Percentiles rank a stretch among this genome's conserved stretches.
These are phyloP conservation scores for Fusarium bactridioides DNA, from an alignment of 2,329 filamentous ascomycete genomes.

Conservation along the genomic window DNA sequence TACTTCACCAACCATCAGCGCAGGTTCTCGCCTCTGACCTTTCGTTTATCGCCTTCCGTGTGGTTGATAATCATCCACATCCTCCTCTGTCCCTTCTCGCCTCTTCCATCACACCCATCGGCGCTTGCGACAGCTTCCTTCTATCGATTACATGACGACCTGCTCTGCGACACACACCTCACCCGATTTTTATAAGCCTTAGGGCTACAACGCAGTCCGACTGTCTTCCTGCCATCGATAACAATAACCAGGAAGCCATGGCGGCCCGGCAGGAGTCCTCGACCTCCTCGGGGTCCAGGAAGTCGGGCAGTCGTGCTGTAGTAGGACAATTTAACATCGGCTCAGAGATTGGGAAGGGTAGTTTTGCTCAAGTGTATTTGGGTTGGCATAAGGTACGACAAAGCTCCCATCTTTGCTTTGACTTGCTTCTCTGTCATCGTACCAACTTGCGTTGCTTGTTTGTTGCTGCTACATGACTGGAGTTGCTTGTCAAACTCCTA, in stretches of 20 bases:
- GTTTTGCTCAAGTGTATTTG: constrained; percentile 95
- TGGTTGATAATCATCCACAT: constrained; percentile 21
- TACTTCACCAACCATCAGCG: constrained; percentile 25
- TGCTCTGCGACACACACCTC: constrained; percentile 45
- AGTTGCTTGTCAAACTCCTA: background rate
- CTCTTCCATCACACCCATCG: constrained; percentile 9
- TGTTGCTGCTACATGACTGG: constrained; percentile 3
- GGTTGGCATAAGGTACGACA: constrained; percentile 77
- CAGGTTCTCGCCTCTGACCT: constrained; percentile 13
- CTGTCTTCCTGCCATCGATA: constrained; percentile 47
- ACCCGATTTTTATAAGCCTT: constrained; percentile 49
- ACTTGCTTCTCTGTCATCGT: constrained; percentile 13
- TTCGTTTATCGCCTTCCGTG: constrained; percentile 15
- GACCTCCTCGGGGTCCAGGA: constrained; percentile 47
- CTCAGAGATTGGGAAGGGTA: constrained; percentile 94
- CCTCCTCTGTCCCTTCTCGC: constrained; percentile 6
- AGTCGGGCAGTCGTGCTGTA: constrained; percentile 53
- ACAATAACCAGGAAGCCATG: constrained; percentile 49
- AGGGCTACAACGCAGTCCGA: constrained; percentile 45
- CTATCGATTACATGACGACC: constrained; percentile 53
- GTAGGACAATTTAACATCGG: constrained; percentile 83
- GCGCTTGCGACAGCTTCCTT: constrained; percentile 19
- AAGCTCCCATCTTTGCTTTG: background rate
- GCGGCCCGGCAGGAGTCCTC: constrained; percentile 49
- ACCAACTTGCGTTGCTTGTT: constrained; percentile 13